Evolutionary conservation across 2,329 filamentous ascomycete species (phyloP).

Genomic region (Cytospora piceae): DNA sequence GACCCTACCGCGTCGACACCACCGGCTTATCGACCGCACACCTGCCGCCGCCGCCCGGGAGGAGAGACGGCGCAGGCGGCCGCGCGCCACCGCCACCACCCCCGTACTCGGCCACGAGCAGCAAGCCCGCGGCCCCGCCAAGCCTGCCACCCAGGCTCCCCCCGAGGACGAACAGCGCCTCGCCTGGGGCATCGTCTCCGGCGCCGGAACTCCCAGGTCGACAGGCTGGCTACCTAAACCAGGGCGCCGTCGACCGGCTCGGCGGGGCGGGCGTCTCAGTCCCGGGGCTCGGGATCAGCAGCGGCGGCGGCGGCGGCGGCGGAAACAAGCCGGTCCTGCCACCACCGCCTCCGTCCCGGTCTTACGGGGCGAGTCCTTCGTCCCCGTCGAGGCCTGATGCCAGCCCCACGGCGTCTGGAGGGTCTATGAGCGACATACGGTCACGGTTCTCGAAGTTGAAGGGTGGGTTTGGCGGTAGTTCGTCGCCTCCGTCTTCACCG

Average conservation of each 20-base stretch:
- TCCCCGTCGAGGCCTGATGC: conserved; percentile 17
- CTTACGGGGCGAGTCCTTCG: conserved; percentile 22
- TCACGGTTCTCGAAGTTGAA: conserved; percentile 65
- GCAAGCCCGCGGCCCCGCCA: conserved; percentile 59
- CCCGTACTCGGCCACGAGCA: conserved; percentile 27
- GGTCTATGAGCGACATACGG: conserved; percentile 65
- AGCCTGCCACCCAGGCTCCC: conserved; percentile 72
- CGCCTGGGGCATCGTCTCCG: conserved; percentile 45
- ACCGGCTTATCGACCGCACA: conserved; percentile 71
- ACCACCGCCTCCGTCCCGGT: conserved; percentile 29
- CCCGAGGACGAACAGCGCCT: conserved; percentile 48
- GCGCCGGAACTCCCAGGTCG: conserved; percentile 18
- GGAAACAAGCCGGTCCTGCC: conserved; percentile 33
- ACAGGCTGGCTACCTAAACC: conserved; percentile 47
- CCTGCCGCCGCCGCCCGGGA: conserved; percentile 71
- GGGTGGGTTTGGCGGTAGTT: conserved; percentile 35
- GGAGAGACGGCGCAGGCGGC: conserved; percentile 48
- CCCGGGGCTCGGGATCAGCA: conserved; percentile 74
- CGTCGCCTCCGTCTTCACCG: conserved; percentile 37
- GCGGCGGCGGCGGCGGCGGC: conserved; percentile 1
- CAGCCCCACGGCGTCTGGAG: conserved; percentile 40
- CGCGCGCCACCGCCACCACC: conserved; percentile 36
- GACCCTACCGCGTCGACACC: conserved; percentile 71
- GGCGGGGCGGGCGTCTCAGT: conserved; percentile 77
- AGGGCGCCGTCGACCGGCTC: conserved; percentile 67